phyloP scores from a whole-genome alignment of 257 asterid genomes.

The Solanum ossicruentum region DNA sequence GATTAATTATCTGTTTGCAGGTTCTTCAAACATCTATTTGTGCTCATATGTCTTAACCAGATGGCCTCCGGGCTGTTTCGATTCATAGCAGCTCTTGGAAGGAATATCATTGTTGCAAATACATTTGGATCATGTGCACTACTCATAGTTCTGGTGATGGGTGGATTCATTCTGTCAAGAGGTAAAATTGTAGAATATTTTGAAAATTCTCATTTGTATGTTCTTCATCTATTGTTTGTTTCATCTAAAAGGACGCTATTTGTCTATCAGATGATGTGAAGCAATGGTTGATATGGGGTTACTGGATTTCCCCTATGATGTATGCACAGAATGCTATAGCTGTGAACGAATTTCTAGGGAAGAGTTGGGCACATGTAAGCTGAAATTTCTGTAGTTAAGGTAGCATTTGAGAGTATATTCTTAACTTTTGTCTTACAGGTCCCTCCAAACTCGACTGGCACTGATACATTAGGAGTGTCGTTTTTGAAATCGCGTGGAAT shows the following conservation, averaged over 20 bases:
- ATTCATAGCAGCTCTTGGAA: conserved; percentile 4
- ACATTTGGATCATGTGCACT: conserved; percentile 7
- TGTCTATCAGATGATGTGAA: conserved; percentile 26
- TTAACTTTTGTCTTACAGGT: conserved; percentile 13
- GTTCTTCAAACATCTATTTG: conserved; percentile 2
- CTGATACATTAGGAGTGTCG: conserved; percentile 43
- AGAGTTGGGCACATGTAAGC: conserved; percentile 77
- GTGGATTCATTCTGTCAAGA: conserved; percentile 44
- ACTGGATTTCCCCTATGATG: conserved; percentile 78
- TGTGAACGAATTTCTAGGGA: conserved; percentile 70
- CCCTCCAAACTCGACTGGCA: conserved; percentile 33
- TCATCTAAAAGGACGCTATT: background rate
- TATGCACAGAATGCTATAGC: conserved; percentile 66
- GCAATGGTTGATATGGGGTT: conserved; percentile 76
- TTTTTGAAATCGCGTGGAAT: conserved; percentile 23
- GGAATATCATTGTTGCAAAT: conserved; percentile 4
- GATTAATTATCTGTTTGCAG: background rate
- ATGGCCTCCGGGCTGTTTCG: conserved; percentile 5
- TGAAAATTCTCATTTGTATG: background rate
- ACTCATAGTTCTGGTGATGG: conserved; percentile 2
- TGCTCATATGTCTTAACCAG: conserved; percentile 1
- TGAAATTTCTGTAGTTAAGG: background rate
- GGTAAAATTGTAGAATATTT: conserved; percentile 18
- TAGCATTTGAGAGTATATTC: background rate
- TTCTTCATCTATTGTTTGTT: background rate